Conservation (phyloP, 306 rosid genomes). For the Boehmeria nivea region DNA sequence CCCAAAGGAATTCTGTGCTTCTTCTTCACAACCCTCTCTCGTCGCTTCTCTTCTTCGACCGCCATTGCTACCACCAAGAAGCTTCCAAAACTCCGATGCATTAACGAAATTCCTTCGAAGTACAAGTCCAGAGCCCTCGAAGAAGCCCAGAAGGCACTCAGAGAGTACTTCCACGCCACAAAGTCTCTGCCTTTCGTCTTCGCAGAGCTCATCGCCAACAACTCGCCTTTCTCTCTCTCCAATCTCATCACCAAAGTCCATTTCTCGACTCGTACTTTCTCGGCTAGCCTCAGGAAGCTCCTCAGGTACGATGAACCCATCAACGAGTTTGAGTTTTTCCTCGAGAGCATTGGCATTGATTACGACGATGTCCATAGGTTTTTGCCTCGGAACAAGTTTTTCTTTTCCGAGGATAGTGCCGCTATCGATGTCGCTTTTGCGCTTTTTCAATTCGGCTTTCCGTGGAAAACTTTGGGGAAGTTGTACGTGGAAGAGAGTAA, state of each 20-base stretch:
- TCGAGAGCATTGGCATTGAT: constrained; percentile 76
- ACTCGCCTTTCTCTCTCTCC: constrained; percentile 41
- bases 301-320: constrained; percentile 79
- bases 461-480: constrained; percentile 63
- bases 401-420: constrained; percentile 40
- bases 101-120: constrained; percentile 18
- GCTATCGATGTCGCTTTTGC: constrained; percentile 48
- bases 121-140: constrained; percentile 37
- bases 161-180: constrained; percentile 67
- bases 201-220: constrained; percentile 57
- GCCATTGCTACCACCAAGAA: constrained; percentile 28
- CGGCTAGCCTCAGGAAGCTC: constrained; percentile 33
- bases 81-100: background rate
- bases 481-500: constrained; percentile 40
- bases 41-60: constrained; percentile 22
- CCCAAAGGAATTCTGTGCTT: background rate
- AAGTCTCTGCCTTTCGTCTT: constrained; percentile 51
- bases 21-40: background rate
- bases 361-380: constrained; percentile 22
- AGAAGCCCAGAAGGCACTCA: constrained; percentile 52
- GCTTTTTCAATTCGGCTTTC: constrained; percentile 67
- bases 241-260: constrained; percentile 40
- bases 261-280: constrained; percentile 33
- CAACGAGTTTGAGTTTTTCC: constrained; percentile 81
- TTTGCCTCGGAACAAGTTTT: background rate